Conservation (phyloP, 352 stramenopile genomes). For the Phytopythium sindhum region DNA sequence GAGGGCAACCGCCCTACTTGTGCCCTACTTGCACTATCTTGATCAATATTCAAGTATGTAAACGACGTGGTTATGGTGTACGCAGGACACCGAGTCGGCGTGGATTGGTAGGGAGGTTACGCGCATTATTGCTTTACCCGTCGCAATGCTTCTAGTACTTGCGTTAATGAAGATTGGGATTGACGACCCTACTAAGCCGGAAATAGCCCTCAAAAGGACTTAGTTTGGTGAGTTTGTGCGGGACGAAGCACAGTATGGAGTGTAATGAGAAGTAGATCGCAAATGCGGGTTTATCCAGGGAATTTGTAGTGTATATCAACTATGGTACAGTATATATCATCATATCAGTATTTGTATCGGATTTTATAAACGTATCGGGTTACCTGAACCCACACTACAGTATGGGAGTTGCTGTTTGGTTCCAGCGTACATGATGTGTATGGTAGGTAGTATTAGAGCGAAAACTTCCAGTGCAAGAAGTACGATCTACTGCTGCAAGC, state of each 20-base stretch:
- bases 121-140: too few relatives aligned
- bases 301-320: background rate
- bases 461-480: background rate
- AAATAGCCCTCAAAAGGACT: too few relatives aligned
- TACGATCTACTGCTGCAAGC: background rate
- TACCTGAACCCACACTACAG: background rate
- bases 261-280: too few relatives aligned
- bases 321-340: background rate
- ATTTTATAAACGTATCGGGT: background rate
- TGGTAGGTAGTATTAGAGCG: too few relatives aligned
- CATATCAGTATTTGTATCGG: too few relatives aligned
- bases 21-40: background rate
- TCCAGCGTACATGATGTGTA: too few relatives aligned
- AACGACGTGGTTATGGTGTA: background rate
- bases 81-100: background rate
- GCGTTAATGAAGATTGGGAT: too few relatives aligned
- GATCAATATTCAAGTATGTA: background rate
- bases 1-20: background rate
- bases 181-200: too few relatives aligned
- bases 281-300: too few relatives aligned
- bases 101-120: too few relatives aligned
- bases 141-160: too few relatives aligned
- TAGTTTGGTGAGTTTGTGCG: background rate
- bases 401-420: too few relatives aligned
- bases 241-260: background rate